Evolutionary conservation across 2,329 filamentous ascomycete species (phyloP).

Genomic region (Trematosphaeria pertusa): DNA sequence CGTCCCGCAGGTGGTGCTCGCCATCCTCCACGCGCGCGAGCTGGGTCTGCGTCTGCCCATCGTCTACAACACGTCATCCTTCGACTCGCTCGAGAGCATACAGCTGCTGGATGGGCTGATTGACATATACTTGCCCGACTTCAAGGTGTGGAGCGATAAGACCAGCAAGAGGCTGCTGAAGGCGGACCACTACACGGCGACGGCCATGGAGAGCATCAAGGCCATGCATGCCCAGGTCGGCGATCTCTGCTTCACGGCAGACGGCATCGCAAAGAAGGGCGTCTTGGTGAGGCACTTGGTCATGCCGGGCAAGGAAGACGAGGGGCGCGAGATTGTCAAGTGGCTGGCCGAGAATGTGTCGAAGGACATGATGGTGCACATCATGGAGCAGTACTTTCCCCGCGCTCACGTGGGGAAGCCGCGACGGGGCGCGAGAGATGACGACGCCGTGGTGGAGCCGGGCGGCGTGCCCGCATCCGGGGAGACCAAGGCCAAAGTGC

Average conservation of each 20-base stretch:
- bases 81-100: conserved; percentile 76
- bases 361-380: conserved; percentile 78
- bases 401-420: conserved; percentile 81
- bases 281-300: conserved; percentile 80
- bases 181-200: conserved; percentile 75
- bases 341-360: conserved; percentile 79
- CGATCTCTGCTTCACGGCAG: conserved; percentile 80
- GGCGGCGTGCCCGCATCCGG: conserved; percentile 30
- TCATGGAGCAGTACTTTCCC: conserved; percentile 89
- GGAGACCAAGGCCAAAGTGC: conserved; percentile 55
- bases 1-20: conserved; percentile 80
- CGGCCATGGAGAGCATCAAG: conserved; percentile 77
- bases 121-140: conserved; percentile 88
- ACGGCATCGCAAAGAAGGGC: conserved; percentile 81
- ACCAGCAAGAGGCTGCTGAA: conserved; percentile 78
- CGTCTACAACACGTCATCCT: conserved; percentile 85
- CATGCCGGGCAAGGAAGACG: conserved; percentile 80
- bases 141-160: conserved; percentile 76
- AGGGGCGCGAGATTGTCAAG: conserved; percentile 75
- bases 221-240: conserved; percentile 84
- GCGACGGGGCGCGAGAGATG: conserved; percentile 46
- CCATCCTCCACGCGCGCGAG: conserved; percentile 75
- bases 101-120: conserved; percentile 78
- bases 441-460: conserved; percentile 37
- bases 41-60: conserved; percentile 75